These are phyloP conservation scores for Bondarzewia mesenterica DNA, from an alignment of 1,284 basidiomycete genomes.

Conservation along the genomic window DNA sequence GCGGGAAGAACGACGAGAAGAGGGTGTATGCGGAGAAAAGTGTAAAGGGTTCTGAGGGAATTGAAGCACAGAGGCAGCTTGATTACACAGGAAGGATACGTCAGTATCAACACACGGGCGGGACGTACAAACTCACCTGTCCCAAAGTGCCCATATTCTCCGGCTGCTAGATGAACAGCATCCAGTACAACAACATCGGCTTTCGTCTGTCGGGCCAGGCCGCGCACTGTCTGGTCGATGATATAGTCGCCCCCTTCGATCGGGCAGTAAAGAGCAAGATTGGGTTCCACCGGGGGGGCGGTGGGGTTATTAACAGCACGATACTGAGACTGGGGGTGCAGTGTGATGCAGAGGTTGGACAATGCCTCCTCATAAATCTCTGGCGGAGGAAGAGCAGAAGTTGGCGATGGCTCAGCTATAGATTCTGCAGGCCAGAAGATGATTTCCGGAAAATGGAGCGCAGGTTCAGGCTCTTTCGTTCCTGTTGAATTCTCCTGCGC, in stretches of 20 bases:
- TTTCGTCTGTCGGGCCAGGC: slow-evolving; percentile 61
- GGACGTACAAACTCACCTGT: slow-evolving; percentile 36
- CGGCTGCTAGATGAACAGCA: slow-evolving; percentile 72
- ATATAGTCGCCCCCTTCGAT: slow-evolving; percentile 80
- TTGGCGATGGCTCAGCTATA: slow-evolving; percentile 17
- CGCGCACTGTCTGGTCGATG: slow-evolving; percentile 68
- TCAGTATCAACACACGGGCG: slow-evolving; percentile 5
- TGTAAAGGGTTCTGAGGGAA: slow-evolving; percentile 68
- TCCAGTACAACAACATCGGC: slow-evolving; percentile 81
- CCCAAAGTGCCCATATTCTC: slow-evolving; percentile 71
- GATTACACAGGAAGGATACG: neutral
- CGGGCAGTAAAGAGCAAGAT: slow-evolving; percentile 74
- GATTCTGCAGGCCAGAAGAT: slow-evolving; percentile 58
- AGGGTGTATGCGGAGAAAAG: slow-evolving; percentile 32
- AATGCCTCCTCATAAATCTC: slow-evolving; percentile 64
- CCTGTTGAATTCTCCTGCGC: neutral
- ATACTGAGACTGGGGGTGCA: slow-evolving; percentile 76
- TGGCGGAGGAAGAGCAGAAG: slow-evolving; percentile 36
- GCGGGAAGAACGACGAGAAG: slow-evolving; percentile 17
- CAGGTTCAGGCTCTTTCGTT: slow-evolving; percentile 14
- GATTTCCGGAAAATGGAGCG: slow-evolving; percentile 41
- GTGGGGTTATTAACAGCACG: slow-evolving; percentile 51
- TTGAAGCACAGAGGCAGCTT: slow-evolving; percentile 59
- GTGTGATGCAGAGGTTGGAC: slow-evolving; percentile 62
- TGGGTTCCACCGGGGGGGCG: slow-evolving; percentile 58